phyloP scores from a whole-genome alignment of 116 monocot genomes.

The Zostera marina region DNA sequence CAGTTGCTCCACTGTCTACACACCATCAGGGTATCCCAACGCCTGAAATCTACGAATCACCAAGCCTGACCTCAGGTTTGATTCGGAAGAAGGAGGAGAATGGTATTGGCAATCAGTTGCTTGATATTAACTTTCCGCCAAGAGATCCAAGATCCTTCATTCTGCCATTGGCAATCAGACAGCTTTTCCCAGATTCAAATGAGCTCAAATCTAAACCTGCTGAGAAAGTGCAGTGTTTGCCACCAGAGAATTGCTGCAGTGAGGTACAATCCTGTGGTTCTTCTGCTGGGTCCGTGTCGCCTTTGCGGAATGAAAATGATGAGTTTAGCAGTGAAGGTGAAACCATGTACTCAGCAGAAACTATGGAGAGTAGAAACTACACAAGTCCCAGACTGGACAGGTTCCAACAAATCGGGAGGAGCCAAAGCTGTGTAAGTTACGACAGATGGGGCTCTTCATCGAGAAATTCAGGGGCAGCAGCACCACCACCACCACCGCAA shows the following conservation, averaged over 20 bases:
- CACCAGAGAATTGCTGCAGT: conserved; percentile 28
- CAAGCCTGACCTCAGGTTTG: conserved; percentile 24
- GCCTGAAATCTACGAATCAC: conserved; percentile 57
- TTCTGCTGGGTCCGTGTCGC: conserved; percentile 14
- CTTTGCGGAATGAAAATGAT: conserved; percentile 19
- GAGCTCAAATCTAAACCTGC: conserved; percentile 15
- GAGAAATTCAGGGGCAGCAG: conserved; percentile 18
- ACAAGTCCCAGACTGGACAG: conserved; percentile 48
- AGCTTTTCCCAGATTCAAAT: conserved; percentile 29
- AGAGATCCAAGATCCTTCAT: conserved; percentile 34
- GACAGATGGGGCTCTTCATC: conserved; percentile 46
- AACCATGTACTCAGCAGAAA: conserved; percentile 97
- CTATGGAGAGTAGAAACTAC: conserved; percentile 95
- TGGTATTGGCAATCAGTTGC: conserved; percentile 33
- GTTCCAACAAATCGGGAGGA: conserved; percentile 50
- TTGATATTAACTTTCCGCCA: conserved; percentile 91
- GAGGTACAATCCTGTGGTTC: conserved; percentile 37
- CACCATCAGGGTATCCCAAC: conserved; percentile 34
- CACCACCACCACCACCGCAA: no score
- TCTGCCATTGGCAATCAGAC: conserved; percentile 52
- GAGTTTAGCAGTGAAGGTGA: conserved; percentile 65
- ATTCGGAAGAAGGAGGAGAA: conserved; percentile 16
- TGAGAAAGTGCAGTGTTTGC: conserved; percentile 3
- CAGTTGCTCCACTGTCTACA: conserved; percentile 10
- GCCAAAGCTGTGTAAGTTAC: conserved; percentile 73